These are phyloP conservation scores for Scytalidium lignicola DNA, from an alignment of 2,329 filamentous ascomycete genomes.

Conservation along the genomic window DNA sequence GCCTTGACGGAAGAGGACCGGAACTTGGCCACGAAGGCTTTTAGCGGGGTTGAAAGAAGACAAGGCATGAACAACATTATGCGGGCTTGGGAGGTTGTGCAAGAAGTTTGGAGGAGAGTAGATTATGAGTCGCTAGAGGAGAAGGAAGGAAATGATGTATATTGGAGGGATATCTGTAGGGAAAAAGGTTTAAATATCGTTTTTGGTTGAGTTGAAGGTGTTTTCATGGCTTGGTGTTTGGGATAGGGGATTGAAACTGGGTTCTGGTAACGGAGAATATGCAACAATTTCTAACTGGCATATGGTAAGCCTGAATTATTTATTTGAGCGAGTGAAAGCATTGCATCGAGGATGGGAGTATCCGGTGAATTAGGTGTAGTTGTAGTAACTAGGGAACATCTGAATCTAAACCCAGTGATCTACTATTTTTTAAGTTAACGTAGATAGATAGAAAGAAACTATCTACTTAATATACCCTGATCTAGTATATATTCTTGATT, in stretches of 20 bases:
- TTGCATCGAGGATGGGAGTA: not conserved
- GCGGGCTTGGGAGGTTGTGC: conserved; percentile 54
- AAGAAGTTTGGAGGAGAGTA: conserved; percentile 55
- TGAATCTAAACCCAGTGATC: no score
- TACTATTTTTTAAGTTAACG: no score
- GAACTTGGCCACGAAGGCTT: conserved; percentile 44
- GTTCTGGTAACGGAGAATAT: no score
- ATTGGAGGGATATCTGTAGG: conserved; percentile 37
- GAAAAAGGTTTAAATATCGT: conserved; percentile 56
- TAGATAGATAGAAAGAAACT: no score
- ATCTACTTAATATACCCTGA: no score
- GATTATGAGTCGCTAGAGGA: conserved; percentile 26
- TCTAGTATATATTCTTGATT: not conserved
- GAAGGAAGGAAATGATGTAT: conserved; percentile 6
- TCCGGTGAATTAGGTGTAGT: no score
- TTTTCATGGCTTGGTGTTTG: not conserved
- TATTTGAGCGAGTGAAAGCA: not conserved
- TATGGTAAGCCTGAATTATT: not conserved
- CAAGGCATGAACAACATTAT: conserved; percentile 64
- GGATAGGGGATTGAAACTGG: no score
- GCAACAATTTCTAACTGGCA: not conserved
- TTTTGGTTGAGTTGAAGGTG: conserved; percentile 37
- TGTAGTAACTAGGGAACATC: no score
- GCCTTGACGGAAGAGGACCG: conserved; percentile 46
- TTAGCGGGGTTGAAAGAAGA: conserved; percentile 46